These are phyloP conservation scores for Pyrenophora seminiperda DNA, from an alignment of 2,329 filamentous ascomycete species.

Conservation along the genomic window DNA sequence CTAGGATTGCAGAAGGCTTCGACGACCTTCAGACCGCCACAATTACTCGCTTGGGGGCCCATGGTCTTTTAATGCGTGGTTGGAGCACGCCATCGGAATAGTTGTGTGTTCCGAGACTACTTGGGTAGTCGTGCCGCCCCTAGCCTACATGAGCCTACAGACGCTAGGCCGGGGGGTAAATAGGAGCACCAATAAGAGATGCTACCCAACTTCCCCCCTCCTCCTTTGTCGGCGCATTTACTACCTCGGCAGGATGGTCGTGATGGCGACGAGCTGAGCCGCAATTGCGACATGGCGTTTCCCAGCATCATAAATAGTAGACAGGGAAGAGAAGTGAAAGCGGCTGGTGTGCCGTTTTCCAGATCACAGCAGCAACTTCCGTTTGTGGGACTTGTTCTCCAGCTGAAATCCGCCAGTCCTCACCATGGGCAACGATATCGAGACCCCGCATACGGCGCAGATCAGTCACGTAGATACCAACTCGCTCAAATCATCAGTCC, in stretches of 20 bases:
- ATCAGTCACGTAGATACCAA: constrained; percentile 30
- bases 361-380: neutral
- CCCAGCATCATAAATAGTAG: constrained; percentile 5
- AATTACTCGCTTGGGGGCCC: neutral
- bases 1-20: neutral
- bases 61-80: constrained; percentile 5
- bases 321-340: neutral
- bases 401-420: neutral
- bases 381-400: neutral
- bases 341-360: neutral
- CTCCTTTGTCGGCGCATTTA: constrained; percentile 8
- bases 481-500: constrained; percentile 31
- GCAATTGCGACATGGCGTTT: constrained; percentile 31
- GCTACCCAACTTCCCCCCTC: constrained; percentile 1
- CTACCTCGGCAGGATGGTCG: constrained; percentile 10
- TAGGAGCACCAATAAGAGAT: constrained; percentile 5
- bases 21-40: neutral
- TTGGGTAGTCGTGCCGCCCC: neutral
- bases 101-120: constrained; percentile 11
- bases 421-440: constrained; percentile 35
- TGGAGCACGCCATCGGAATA: constrained; percentile 14
- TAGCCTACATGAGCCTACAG: constrained; percentile 2
- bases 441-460: constrained; percentile 19
- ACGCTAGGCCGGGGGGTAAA: neutral
- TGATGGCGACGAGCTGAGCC: constrained; percentile 12